Evolutionary conservation across 2,329 filamentous ascomycete genomes (phyloP).

Genomic region (Kalaharituber pfeilii): DNA sequence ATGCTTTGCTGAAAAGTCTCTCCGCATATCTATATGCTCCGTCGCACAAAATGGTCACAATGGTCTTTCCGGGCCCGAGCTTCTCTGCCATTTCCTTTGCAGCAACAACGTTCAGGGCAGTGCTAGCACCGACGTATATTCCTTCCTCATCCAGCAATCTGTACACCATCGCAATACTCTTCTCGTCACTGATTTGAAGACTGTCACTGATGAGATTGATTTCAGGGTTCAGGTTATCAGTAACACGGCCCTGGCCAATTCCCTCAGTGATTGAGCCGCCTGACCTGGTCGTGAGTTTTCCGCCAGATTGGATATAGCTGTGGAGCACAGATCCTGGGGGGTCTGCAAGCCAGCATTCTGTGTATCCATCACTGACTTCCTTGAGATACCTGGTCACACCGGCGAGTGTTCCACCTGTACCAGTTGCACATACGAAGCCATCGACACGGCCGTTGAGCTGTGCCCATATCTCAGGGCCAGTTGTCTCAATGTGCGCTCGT

Average conservation of each 20-base stretch:
- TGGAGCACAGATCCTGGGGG: conserved; percentile 86
- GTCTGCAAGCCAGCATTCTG: conserved; percentile 81
- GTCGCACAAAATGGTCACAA: conserved; percentile 88
- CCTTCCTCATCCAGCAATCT: conserved; percentile 90
- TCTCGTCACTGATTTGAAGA: conserved; percentile 70
- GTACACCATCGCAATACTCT: conserved; percentile 96
- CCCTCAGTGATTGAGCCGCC: conserved; percentile 93
- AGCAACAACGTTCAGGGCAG: conserved; percentile 83
- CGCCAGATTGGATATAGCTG: conserved; percentile 74
- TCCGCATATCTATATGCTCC: conserved; percentile 97
- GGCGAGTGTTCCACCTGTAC: conserved; percentile 79
- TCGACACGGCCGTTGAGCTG: conserved; percentile 76
- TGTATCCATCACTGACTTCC: conserved; percentile 55
- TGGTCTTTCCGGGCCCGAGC: conserved; percentile 70
- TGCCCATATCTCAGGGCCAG: conserved; percentile 90
- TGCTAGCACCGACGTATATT: conserved; percentile 84
- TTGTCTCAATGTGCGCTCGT: conserved; percentile 88
- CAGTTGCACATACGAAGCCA: conserved; percentile 89
- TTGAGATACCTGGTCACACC: conserved; percentile 81
- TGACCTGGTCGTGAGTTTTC: conserved; percentile 59
- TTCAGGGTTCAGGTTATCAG: conserved; percentile 82
- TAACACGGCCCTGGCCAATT: conserved; percentile 89
- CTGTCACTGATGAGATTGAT: conserved; percentile 71
- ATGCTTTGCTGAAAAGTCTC: conserved; percentile 75
- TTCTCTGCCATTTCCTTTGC: conserved; percentile 87